Evolutionary conservation across 2,329 filamentous ascomycete species (phyloP).

Genomic region (Alternaria sp.): DNA sequence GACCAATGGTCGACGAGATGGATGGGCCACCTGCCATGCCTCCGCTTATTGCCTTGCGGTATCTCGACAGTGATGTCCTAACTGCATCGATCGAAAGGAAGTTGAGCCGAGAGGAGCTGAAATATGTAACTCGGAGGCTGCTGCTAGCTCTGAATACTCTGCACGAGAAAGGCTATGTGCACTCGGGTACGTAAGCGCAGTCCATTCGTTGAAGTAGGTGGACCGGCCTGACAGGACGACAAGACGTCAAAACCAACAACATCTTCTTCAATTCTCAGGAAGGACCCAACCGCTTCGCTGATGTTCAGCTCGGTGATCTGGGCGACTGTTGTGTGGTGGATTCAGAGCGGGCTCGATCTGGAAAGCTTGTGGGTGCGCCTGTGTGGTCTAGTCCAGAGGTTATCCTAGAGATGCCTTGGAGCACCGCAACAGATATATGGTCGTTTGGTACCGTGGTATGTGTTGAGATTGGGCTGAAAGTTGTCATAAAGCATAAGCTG

Average conservation of each 20-base stretch:
- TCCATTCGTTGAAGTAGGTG: neutral
- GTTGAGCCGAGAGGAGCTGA: neutral
- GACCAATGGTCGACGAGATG: neutral
- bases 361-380: conserved; percentile 42
- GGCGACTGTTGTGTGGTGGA: conserved; percentile 35
- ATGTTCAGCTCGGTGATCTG: conserved; percentile 45
- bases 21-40: neutral
- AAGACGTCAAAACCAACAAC: conserved; percentile 48
- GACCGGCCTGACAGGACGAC: neutral
- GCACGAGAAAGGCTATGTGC: neutral
- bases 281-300: conserved; percentile 38
- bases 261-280: conserved; percentile 45
- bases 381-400: conserved; percentile 50
- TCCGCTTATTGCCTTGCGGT: neutral
- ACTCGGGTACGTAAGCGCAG: neutral
- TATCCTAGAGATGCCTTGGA: conserved; percentile 37
- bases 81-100: neutral
- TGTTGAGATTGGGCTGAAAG: conserved; percentile 12
- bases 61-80: neutral
- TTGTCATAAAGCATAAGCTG: neutral
- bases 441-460: conserved; percentile 48
- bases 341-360: conserved; percentile 27
- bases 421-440: conserved; percentile 50
- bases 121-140: neutral
- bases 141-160: neutral